These are phyloP conservation scores for Colletotrichum cuscutae DNA, from an alignment of 2,329 filamentous ascomycete species.

Conservation along the genomic window DNA sequence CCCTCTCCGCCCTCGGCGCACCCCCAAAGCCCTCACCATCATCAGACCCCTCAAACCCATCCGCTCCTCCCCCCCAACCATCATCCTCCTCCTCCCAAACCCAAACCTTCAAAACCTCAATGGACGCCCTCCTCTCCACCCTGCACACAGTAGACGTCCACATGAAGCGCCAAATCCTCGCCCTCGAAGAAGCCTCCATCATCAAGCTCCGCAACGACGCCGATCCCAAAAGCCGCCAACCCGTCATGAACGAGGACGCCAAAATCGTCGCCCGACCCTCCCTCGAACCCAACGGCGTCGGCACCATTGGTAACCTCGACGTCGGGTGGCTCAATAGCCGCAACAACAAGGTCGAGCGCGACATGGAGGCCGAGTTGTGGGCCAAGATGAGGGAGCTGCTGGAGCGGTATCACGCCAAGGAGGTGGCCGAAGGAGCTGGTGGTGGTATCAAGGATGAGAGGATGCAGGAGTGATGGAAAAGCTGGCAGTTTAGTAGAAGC, in stretches of 20 bases:
- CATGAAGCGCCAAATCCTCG: conserved; percentile 80
- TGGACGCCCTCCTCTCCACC: conserved; percentile 75
- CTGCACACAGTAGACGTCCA: conserved; percentile 80
- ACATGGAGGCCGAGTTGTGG: conserved; percentile 88
- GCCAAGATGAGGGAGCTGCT: conserved; percentile 51
- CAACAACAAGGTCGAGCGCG: conserved; percentile 81
- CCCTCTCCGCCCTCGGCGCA: conserved; percentile 52
- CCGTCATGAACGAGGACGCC: conserved; percentile 36
- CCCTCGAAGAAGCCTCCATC: conserved; percentile 83
- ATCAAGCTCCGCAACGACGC: conserved; percentile 60
- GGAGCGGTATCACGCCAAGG: conserved; percentile 40
- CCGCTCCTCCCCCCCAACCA: conserved; percentile 67
- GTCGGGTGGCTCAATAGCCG: conserved; percentile 91
- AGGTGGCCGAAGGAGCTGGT: conserved; percentile 6
- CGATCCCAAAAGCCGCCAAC: conserved; percentile 36
- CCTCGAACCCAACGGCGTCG: conserved; percentile 65
- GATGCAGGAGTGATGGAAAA: conserved; percentile 20
- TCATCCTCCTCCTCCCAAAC: conserved; percentile 48
- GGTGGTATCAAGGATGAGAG: conserved; percentile 32
- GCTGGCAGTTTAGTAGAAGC: not conserved
- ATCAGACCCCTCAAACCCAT: conserved; percentile 58
- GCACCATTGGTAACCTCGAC: conserved; percentile 73
- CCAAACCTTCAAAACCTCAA: conserved; percentile 66
- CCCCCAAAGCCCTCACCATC: conserved; percentile 49
- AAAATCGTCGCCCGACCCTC: conserved; percentile 46